Percentiles rank a stretch among this genome's conserved stretches.
These are phyloP conservation scores for Boletus edulis DNA, from an alignment of 768 basidiomycete species.

Conservation along the genomic window DNA sequence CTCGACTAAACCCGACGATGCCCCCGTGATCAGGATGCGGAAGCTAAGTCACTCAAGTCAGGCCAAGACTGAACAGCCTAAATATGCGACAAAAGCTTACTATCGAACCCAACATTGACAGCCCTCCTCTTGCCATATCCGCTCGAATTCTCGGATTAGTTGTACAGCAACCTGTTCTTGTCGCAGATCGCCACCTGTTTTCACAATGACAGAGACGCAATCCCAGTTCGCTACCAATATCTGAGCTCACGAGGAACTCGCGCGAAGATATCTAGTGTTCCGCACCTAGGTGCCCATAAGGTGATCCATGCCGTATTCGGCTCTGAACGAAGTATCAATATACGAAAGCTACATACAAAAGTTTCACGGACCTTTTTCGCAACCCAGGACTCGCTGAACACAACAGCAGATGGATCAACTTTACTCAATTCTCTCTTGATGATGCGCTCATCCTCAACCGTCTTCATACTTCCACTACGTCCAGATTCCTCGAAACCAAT, in stretches of 20 bases:
- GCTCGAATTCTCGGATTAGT: slow-evolving; percentile 87
- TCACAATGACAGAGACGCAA: slow-evolving; percentile 96
- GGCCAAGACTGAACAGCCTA: neutral
- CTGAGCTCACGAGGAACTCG: slow-evolving; percentile 7
- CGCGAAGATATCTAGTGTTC: slow-evolving; percentile 12
- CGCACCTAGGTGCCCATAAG: slow-evolving; percentile 91
- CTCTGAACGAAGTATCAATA: slow-evolving; percentile 37
- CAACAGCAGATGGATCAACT: slow-evolving; percentile 91
- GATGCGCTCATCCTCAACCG: slow-evolving; percentile 88
- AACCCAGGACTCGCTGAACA: slow-evolving; percentile 94
- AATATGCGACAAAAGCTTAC: slow-evolving; percentile 40
- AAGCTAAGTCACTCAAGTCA: slow-evolving; percentile 55
- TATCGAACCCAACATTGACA: slow-evolving; percentile 93
- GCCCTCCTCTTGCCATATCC: slow-evolving; percentile 94
- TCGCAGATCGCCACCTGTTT: slow-evolving; percentile 93
- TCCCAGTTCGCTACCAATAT: slow-evolving; percentile 65
- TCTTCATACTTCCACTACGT: slow-evolving; percentile 49
- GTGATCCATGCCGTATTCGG: slow-evolving; percentile 88
- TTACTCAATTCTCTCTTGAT: slow-evolving; percentile 92
- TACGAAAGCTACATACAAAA: neutral
- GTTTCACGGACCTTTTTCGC: slow-evolving; percentile 72
- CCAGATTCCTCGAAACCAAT: slow-evolving; percentile 53
- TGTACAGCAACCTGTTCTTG: slow-evolving; percentile 98
- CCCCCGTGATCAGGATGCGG: slow-evolving; percentile 93
- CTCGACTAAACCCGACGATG: slow-evolving; percentile 90